Evolutionary conservation across 2,329 filamentous ascomycete genomes (phyloP), one percentile per base, ranked within the genome.

Genomic region (Epichloe festucae): DNA sequence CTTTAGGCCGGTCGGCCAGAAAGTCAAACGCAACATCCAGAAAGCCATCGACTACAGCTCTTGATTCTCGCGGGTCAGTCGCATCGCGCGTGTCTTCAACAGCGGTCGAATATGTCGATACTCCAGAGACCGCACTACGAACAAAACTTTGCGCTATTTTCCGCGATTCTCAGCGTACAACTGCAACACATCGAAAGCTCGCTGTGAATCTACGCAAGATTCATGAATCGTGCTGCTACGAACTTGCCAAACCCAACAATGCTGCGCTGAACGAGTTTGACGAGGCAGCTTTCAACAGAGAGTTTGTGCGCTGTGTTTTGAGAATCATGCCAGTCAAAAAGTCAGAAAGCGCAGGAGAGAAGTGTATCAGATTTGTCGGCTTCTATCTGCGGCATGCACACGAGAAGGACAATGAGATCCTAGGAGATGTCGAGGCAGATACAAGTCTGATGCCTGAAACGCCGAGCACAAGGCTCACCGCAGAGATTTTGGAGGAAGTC

Each of bases 311-410:
- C 63, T 96, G 89, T 63, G 77, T 95, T 23, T 67, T 94, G 58
- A 79, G 89, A 51, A 78, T 91, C 48, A 79, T 98, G 73, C 80
- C 85, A 1, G 83, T 97, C 97, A 53, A 95, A 91, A 97, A 96
- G 74, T 85, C 87, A 39, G 93, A 98, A 70, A 76, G 79, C 14
- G 90, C 87, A 2, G 93, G 89, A 23, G 91, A 97, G 65, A 83
- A 87, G 60, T 78, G 86, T 15, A 79, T 97, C 53, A 81, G 87
- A 45, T 98, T 98, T 64, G 71, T 94, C 55, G 89, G 87, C n/a
- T 73, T 89, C 41, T 98, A 95, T 66, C 70, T 98, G 60, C 82
- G 82, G 56, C 79, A 89, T 62, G 76, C 80, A 21, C 79, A 77
- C 60, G 79, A 83, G 55, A 84, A 82, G 68, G 85, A 89, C 62